Base-by-base conservation (phyloP, 495 filamentous ascomycete genomes). In the Lasiosphaeria miniovina region DNA sequence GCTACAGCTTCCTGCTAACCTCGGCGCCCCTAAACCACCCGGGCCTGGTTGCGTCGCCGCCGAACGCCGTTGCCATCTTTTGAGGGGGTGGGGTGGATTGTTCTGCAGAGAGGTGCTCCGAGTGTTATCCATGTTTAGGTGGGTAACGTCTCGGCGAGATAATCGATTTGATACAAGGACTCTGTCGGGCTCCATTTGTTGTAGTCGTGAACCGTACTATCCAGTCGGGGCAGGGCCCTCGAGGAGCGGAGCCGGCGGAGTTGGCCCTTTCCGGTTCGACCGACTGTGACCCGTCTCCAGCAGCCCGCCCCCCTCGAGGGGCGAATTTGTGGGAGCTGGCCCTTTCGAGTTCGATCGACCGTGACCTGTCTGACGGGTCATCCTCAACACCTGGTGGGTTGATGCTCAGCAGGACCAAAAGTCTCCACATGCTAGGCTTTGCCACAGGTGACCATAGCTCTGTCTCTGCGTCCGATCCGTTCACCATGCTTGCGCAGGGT, bases 1-100 rank as follows among this genome's bases (percentile, higher is more conserved):
- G 79, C 65, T 90, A 88, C 81, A 82, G 76, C 35, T 90, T 91
- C 66, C 82, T 91, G 62, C 70, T 91, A 53, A 87, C 84, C 1
- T 86, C 82, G 68, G 77, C 74, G 35, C 84, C 84, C 31, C 70
- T 85, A 65, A 86, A 88, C 69, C 83, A 82, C 58, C 74, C 78
- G 43, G 81, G 82, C 65, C 61, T 78, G 4, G 65, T 82, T 15
- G 77, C 75, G 17, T 78, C 73, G 32, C 74, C 77, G 52, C 74
- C 76, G 6, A 82, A 80, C 65, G 78, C 77, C 3, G 71, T 83
- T 11, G 84, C 82, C 6, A 74, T 86, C 17, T 74, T 86, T 63
- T 87, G 32, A 52, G 31, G 49, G 15, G 46, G 6, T 15, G 24
- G 24, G 24, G 24, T 24, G 24, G 24, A 24, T 24, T 24, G 24